These are phyloP conservation scores for Fusarium oxysporum DNA, from an alignment of 2,329 filamentous ascomycete genomes.

Conservation along the genomic window DNA sequence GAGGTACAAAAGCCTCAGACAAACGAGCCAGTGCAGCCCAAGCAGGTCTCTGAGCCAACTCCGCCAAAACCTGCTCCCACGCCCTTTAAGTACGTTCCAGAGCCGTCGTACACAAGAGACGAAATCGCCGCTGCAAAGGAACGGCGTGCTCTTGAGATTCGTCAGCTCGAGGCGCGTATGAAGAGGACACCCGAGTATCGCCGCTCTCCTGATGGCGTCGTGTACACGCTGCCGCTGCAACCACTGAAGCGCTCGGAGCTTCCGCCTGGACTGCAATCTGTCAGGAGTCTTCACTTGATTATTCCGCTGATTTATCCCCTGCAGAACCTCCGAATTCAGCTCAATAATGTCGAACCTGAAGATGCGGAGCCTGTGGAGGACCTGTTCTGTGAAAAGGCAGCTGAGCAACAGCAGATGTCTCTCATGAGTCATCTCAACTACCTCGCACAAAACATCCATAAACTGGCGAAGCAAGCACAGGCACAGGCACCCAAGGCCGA, in stretches of 20 bases:
- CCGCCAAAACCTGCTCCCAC: constrained; percentile 31
- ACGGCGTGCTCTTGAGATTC: constrained; percentile 72
- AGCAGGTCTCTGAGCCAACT: constrained; percentile 19
- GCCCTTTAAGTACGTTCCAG: constrained; percentile 52
- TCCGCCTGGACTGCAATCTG: constrained; percentile 67
- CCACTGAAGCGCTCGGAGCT: constrained; percentile 71
- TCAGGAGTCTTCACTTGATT: constrained; percentile 74
- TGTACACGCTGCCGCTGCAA: constrained; percentile 77
- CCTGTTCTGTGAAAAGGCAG: constrained; percentile 70
- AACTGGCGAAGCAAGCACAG: constrained; percentile 67
- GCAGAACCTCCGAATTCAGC: constrained; percentile 72
- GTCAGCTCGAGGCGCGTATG: constrained; percentile 81
- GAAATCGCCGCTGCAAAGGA: constrained; percentile 72
- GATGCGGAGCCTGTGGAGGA: constrained; percentile 73
- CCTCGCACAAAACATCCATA: constrained; percentile 76
- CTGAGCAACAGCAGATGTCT: constrained; percentile 68
- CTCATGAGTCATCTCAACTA: constrained; percentile 82
- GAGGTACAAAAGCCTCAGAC: constrained; percentile 39
- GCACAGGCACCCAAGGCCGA: constrained; percentile 57
- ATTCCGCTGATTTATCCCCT: constrained; percentile 80
- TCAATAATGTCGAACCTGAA: constrained; percentile 71
- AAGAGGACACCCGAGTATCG: constrained; percentile 74
- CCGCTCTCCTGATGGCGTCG: constrained; percentile 75
- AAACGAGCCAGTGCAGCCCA: constrained; percentile 5
- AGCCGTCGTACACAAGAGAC: constrained; percentile 65